Base-by-base conservation (phyloP, 2,329 filamentous ascomycete species). In the Sphaerostilbella broomeana region DNA sequence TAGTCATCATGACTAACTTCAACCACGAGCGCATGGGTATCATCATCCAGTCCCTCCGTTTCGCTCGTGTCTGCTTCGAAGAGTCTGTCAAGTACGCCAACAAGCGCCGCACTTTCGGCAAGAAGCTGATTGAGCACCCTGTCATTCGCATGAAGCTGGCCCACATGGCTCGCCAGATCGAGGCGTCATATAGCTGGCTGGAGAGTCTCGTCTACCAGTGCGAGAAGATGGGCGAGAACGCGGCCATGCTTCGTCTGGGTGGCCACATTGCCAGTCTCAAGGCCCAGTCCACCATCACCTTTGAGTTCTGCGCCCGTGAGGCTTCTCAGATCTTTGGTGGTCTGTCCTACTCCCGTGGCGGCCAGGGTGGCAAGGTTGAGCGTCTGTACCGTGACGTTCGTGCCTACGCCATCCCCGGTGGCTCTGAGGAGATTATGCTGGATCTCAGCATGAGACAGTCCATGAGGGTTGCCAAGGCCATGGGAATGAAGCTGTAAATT, bases 11-110 rank as follows among this genome's bases (percentile, higher is more conserved):
- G 90, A 95, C 87, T 61, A 95, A 95, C 75, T 95, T 95, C 74
- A 97, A 97, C 77, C 92, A 97, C 73, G 92, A 98, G 70, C 86
- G 92, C 47, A 89, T 98, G 53, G 92, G 92, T 47, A 97, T 98
- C 65, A 89, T 97, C 68, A 97, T 97, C 70, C 92, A 98, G 68
- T 94, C 82, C 57, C 64, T 95, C 49, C 88, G 92, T 57, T 97
- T 98, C 77, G 82, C 86, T 29, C 88, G 92, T 51, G 90, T 97
- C 51, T 95, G 89, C 75, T 95, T 87, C 72, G 90, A 97, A 62
- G 92, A 98, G 68, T 86, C 84, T 17, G 77, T 97, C 63, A 94
- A 94, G 64, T 98, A 95, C 68, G 89, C 88, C 46, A 86, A 92
- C 79, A 98, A 98, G 79, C 86, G 92, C 52, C 81, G 81, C 54